These are phyloP conservation scores for Beta vulgaris DNA, from an alignment of 148 eudicot genomes.

Conservation along the genomic window DNA sequence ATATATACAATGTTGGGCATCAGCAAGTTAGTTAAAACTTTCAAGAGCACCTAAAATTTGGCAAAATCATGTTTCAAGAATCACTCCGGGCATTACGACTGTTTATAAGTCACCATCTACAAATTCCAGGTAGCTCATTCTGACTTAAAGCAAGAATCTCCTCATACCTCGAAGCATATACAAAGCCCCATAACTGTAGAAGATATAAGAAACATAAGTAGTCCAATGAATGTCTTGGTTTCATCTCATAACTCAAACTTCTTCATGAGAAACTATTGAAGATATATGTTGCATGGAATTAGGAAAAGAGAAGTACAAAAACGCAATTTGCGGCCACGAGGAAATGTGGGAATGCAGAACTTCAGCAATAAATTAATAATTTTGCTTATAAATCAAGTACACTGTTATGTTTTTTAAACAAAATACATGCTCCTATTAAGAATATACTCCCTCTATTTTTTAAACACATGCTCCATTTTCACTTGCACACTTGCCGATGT, in stretches of 20 bases:
- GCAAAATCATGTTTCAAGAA: conserved; percentile 1
- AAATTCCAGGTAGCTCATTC: conserved; percentile 78
- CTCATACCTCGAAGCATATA: conserved; percentile 75
- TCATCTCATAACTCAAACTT: neutral
- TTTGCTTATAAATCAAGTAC: too few species aligned
- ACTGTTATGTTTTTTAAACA: too few species aligned
- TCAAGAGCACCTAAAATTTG: conserved; percentile 11
- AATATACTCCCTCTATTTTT: too few species aligned
- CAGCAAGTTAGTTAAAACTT: conserved; percentile 19
- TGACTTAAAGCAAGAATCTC: conserved; percentile 60
- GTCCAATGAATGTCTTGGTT: neutral
- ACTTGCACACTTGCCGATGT: too few species aligned
- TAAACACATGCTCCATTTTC: too few species aligned
- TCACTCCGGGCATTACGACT: conserved; percentile 2
- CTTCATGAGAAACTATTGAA: neutral
- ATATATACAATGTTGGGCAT: conserved; percentile 17
- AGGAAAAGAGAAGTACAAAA: too few species aligned
- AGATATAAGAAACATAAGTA: neutral
- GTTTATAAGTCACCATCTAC: conserved; percentile 46
- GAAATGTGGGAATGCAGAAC: too few species aligned
- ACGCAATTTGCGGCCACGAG: too few species aligned
- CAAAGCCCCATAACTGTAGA: conserved; percentile 93
- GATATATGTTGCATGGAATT: too few species aligned
- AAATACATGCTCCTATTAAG: too few species aligned
- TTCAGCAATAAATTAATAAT: too few species aligned